Evolutionary conservation across 2,329 filamentous ascomycete species (phyloP), one percentile per base, ranked within the genome.

Genomic region (Leptosphaerulina australis): DNA sequence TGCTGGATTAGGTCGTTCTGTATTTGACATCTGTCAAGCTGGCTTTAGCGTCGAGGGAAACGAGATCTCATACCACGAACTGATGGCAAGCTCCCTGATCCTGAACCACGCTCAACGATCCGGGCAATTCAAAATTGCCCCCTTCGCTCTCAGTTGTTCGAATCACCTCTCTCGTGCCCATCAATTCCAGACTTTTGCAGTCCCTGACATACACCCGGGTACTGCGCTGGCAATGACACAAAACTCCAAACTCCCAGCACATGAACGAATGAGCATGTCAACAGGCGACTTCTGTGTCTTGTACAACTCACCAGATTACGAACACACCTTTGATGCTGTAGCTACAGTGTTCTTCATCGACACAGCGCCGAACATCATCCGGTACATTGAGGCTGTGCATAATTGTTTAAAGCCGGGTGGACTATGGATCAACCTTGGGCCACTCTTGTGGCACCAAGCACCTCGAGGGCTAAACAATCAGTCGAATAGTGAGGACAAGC

Each of bases 311-410:
- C 77, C 82, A 1, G 81, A 82, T 0, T 83, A 89, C 61, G 72
- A 75, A 7, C 80, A 80, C 0, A 64, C 72, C 0, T 97, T 91
- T 71, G 87, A 97, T 64, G 91, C 88, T 1, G 90, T 97, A 2
- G 86, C 90, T 0, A 90, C 88, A 2, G 89, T 96, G 9, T 99
- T 97, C 76, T 99, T 99, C 77, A 87, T 99, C 50, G 95, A 99
- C 71, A 99, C 94, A 1, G 94, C 94, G 2, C 92, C 93, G 1
- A 97, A 99, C 69, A 71, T 97, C 24, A 88, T 97, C 44, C 84
- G 88, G 2, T 99, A 99, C 68, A 83, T 99, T 25, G 86, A 96
- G 68, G 87, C 91, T 1, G 89, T 97, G 45, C 78, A 77, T 31
- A 83, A 88, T 67, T 95, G 92, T 65, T 81, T 99, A 39, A 85